A percentile compares a stretch with the other conserved stretches of the same genome.
Evolutionary conservation across 2,329 filamentous ascomycete species (phyloP).

Genomic region (Parasarocladium wereldwijsianum): DNA sequence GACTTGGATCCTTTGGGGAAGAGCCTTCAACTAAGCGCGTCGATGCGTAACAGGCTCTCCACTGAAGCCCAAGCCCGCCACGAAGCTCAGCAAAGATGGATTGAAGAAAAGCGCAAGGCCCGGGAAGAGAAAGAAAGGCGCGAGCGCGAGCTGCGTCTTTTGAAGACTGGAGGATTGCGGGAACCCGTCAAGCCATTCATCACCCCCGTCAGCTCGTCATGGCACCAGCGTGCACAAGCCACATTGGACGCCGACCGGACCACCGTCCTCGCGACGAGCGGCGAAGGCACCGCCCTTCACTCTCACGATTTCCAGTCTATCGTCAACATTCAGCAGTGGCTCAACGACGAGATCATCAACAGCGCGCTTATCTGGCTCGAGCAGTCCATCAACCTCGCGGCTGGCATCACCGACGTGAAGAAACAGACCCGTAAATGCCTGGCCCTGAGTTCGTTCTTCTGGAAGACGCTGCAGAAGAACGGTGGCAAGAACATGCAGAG

Average conservation of each 20-base stretch:
- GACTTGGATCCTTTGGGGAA: too few relatives aligned
- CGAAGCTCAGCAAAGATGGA: constrained; percentile 2
- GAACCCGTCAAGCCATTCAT: constrained; percentile 14
- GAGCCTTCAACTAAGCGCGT: constrained; percentile 3
- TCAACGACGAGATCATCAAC: constrained; percentile 67
- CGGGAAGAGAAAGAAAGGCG: constrained; percentile 11
- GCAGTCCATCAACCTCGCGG: constrained; percentile 38
- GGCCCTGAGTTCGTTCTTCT: constrained; percentile 53
- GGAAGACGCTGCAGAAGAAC: constrained; percentile 32
- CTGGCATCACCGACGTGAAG: constrained; percentile 33
- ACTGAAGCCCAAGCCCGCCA: too few relatives aligned
- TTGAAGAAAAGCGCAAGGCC: constrained; percentile 11
- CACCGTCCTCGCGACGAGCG: constrained; percentile 26
- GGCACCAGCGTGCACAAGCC: constrained; percentile 12
- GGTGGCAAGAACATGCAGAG: constrained; percentile 33
- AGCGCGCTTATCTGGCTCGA: constrained; percentile 48
- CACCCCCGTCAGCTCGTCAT: constrained; percentile 13
- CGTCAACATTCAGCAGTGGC: constrained; percentile 42
- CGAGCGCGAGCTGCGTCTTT: constrained; percentile 15
- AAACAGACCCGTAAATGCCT: constrained; percentile 41
- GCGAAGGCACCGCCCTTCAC: constrained; percentile 33
- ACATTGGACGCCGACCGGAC: constrained; percentile 20
- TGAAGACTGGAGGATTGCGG: constrained; percentile 16
- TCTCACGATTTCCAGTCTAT: constrained; percentile 50
- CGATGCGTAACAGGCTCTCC: constrained; percentile 2